phyloP scores from a whole-genome alignment of 1,284 basidiomycete species.

The Bondarzewia mesenterica region DNA sequence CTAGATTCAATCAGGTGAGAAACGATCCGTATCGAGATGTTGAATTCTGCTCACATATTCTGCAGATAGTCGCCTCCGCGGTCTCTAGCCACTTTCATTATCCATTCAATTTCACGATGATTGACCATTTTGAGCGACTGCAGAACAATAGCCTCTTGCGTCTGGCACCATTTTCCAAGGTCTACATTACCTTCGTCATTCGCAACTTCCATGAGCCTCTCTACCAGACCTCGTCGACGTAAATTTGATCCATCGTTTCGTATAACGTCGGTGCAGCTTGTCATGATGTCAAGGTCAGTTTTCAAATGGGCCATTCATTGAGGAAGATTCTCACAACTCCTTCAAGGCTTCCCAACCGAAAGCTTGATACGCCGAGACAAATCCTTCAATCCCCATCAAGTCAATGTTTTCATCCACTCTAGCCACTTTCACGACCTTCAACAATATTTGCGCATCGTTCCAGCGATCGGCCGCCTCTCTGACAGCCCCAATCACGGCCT shows the following conservation, averaged over 20 bases:
- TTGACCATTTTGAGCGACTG: neutral
- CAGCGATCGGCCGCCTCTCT: neutral
- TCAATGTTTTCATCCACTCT: neutral
- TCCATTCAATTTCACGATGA: neutral
- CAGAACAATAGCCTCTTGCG: neutral
- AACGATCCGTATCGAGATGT: no score
- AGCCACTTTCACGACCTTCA: neutral
- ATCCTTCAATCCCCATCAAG: neutral
- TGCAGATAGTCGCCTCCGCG: neutral
- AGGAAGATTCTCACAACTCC: neutral
- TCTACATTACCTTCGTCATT: neutral
- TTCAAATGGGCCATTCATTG: neutral
- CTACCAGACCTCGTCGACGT: neutral
- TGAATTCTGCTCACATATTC: neutral
- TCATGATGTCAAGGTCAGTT: neutral
- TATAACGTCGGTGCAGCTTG: neutral
- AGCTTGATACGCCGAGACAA: neutral
- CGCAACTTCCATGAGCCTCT: neutral
- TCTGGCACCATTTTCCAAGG: neutral
- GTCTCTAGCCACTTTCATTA: neutral
- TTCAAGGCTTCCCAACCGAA: neutral
- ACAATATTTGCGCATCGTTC: neutral
- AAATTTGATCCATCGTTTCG: neutral
- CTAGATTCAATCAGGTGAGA: no score
- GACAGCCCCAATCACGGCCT: neutral